A percentile compares a stretch with the other conserved stretches of the same genome.
phyloP scores from a whole-genome alignment of 805 yeast genomes.

The Barnettozyma vustinii region DNA sequence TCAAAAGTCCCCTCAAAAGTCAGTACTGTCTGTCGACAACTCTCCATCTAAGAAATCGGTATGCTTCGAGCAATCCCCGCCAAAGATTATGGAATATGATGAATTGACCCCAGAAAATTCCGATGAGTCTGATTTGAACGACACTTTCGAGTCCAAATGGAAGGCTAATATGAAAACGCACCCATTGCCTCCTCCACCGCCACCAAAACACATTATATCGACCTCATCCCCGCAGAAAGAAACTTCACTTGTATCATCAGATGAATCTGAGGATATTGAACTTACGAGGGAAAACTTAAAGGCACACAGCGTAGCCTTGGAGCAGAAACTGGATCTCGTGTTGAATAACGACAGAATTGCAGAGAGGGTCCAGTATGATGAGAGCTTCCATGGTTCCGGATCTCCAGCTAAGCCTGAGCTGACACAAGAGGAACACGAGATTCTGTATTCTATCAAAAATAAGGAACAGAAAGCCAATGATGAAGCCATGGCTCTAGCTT shows the following conservation, averaged over 20 bases:
- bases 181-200: constrained; percentile 35
- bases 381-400: constrained; percentile 20
- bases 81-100: constrained; percentile 32
- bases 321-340: constrained; percentile 41
- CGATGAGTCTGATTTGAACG: constrained; percentile 14
- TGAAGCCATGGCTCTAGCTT: constrained; percentile 24
- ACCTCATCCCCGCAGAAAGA: constrained; percentile 22
- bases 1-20: constrained; percentile 4
- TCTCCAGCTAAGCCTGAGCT: constrained; percentile 18
- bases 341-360: constrained; percentile 26
- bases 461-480: constrained; percentile 23
- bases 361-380: constrained; percentile 21
- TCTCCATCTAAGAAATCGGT: constrained; percentile 35
- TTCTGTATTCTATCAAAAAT: constrained; percentile 19
- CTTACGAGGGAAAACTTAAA: constrained; percentile 26
- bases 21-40: constrained; percentile 12
- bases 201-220: constrained; percentile 27
- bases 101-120: constrained; percentile 23
- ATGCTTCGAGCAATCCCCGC: constrained; percentile 34
- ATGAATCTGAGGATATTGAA: constrained; percentile 22
- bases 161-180: constrained; percentile 18
- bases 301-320: constrained; percentile 29
- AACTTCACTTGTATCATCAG: constrained; percentile 24
- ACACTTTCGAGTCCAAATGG: constrained; percentile 26
- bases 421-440: constrained; percentile 22